Percentiles rank a stretch among this genome's conserved stretches.
Evolutionary conservation across 2,329 filamentous ascomycete species (phyloP).

Genomic region (Coniochaeta prunicola): DNA sequence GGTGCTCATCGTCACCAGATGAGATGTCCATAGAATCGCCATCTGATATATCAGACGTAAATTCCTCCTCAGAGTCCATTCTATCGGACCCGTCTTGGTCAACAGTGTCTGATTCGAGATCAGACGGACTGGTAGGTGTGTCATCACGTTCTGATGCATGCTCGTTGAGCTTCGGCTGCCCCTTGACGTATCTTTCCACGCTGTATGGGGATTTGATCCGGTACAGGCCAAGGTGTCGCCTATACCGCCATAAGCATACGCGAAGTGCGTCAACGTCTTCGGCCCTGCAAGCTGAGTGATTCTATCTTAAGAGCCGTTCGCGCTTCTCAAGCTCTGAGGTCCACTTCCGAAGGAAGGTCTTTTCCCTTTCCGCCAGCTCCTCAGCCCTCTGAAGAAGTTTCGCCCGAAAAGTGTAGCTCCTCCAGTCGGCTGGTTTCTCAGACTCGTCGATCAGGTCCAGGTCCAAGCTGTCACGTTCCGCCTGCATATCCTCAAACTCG

Average conservation of each 20-base stretch:
- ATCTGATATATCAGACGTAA: background rate
- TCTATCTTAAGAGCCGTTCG: background rate
- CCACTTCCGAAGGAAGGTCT: background rate
- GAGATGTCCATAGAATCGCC: background rate
- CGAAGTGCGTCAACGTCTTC: background rate
- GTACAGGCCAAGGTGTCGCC: background rate
- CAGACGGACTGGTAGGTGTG: background rate
- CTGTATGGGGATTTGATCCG: background rate
- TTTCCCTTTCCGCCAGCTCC: background rate
- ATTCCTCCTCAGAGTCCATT: background rate
- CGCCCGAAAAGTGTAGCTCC: background rate
- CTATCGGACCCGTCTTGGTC: background rate
- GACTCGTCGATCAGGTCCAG: background rate
- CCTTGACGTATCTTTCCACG: background rate
- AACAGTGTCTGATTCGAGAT: background rate
- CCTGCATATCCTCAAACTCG: background rate
- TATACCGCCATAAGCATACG: background rate
- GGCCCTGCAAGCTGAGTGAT: background rate
- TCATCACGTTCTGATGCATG: background rate
- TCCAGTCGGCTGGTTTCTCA: background rate
- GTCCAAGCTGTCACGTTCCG: background rate
- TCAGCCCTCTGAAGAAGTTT: background rate
- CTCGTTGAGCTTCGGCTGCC: background rate
- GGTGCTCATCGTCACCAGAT: background rate
- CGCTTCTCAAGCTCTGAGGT: background rate